Evolutionary conservation across 495 filamentous ascomycete species (phyloP), one percentile per base, ranked within the genome.

Genomic region (Extremus antarcticus): DNA sequence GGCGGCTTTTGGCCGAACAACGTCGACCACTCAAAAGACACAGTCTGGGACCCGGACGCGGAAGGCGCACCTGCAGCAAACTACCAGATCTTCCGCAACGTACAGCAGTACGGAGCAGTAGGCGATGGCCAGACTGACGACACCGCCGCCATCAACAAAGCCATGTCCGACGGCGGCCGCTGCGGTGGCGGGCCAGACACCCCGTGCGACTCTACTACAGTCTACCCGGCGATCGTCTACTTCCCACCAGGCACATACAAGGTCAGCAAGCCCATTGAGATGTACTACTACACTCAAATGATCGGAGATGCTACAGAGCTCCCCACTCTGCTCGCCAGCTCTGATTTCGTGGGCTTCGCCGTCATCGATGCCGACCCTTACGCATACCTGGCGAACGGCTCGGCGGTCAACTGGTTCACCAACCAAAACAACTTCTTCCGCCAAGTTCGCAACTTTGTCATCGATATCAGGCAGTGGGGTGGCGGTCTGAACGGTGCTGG

Each of bases 371-470:
- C 88, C 9, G 86, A 98, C 60, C 90, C 90, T 0, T 97, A 98
- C 65, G 16, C 19, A 17, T 48, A 48, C 21, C 9, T 25, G 8
- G 2, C 46, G 8, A 69, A 73, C 22, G 63, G 77, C 25, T 69
- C 73, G 43, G 83, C 80, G 21, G 66, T 60, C 55, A 84, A 86
- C 66, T 87, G 84, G 81, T 95, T 84, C 71, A 88, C 84, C 60
- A 94, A 95, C 69, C 85, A 95, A 71, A 98, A 97, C 81, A 96
- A 98, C 75, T 98, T 98, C 77, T 97, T 89, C 78, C 89, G 92
- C 45, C 86, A 94, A 62, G 75, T 98, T 60, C 88, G 94, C 68
- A 97, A 98, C 74, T 86, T 98, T 62, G 77, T 89, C 63, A 84
- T 98, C 67, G 92, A 98, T 66, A 69, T 90, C 43, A 89, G 79